Conservation (phyloP, 192 early-diverging fungal species). For the Entomortierella chlamydospora region DNA sequence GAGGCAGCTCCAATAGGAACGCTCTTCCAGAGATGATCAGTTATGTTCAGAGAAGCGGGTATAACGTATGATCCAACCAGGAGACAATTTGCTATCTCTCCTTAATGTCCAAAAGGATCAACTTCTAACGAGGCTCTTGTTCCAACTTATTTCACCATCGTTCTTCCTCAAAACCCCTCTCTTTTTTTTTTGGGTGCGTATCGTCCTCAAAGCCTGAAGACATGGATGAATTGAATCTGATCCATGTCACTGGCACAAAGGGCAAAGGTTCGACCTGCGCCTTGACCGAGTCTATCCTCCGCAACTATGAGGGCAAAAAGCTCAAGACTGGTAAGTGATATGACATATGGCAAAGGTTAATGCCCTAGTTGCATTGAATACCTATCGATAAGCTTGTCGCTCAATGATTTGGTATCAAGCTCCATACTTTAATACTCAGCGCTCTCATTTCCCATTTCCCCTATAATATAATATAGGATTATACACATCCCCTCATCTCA, state of each 20-base stretch:
- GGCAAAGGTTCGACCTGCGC: conserved; percentile 91
- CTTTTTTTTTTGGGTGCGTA: too few species aligned
- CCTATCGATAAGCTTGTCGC: neutral
- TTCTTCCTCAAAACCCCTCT: too few species aligned
- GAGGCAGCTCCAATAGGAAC: conserved; percentile 65
- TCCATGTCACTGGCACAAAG: conserved; percentile 89
- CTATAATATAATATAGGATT: conserved; percentile 70
- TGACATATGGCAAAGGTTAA: neutral
- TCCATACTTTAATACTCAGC: too few species aligned
- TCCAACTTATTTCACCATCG: too few species aligned
- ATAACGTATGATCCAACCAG: conserved; percentile 64
- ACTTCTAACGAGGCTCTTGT: neutral
- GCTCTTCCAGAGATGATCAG: conserved; percentile 75
- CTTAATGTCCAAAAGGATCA: neutral
- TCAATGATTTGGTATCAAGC: too few species aligned
- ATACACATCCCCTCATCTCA: conserved; percentile 94
- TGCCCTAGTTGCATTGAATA: too few species aligned
- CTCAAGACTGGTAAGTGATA: conserved; percentile 45
- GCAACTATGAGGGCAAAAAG: conserved; percentile 44
- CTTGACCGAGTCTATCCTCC: conserved; percentile 83
- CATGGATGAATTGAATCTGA: conserved; percentile 80
- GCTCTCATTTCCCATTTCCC: neutral
- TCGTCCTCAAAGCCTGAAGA: conserved; percentile 55
- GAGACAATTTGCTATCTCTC: neutral
- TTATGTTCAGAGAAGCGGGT: conserved; percentile 77